A percentile compares a stretch with the other conserved stretches of the same genome.
phyloP scores from a whole-genome alignment of 2,329 filamentous ascomycete species.

The Camillea tinctor region DNA sequence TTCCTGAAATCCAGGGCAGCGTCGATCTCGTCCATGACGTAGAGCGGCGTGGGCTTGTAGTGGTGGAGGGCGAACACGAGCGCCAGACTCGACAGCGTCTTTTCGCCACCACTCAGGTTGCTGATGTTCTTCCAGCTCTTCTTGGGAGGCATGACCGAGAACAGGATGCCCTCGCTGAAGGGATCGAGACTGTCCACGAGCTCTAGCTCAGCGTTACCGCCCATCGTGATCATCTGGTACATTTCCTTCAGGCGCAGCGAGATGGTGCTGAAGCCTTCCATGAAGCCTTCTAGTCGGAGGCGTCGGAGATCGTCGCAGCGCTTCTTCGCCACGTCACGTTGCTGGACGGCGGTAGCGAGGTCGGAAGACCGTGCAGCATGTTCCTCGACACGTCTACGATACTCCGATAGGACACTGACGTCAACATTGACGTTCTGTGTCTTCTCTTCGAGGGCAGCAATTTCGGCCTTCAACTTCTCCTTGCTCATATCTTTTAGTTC shows the following conservation, averaged over 20 bases:
- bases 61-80: constrained; percentile 98
- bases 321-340: constrained; percentile 85
- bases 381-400: constrained; percentile 81
- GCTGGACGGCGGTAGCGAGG: constrained; percentile 71
- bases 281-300: constrained; percentile 90
- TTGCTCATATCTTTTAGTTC: constrained; percentile 67
- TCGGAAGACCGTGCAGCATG: constrained; percentile 80
- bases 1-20: constrained; percentile 97
- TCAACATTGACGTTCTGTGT: constrained; percentile 87
- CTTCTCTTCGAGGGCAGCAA: constrained; percentile 62
- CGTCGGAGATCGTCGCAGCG: constrained; percentile 89
- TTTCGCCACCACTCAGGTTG: constrained; percentile 93
- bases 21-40: constrained; percentile 99
- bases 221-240: constrained; percentile 99
- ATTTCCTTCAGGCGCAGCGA: constrained; percentile 96
- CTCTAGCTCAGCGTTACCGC: constrained; percentile 95
- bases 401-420: constrained; percentile 83
- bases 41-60: constrained; percentile 95
- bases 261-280: constrained; percentile 95
- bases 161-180: constrained; percentile 94
- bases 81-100: constrained; percentile 89
- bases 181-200: constrained; percentile 94
- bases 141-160: constrained; percentile 99
- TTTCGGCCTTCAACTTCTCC: constrained; percentile 59
- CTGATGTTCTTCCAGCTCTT: constrained; percentile 99